phyloP scores from a whole-genome alignment of 495 filamentous ascomycete genomes.

The Penicillium parvum region DNA sequence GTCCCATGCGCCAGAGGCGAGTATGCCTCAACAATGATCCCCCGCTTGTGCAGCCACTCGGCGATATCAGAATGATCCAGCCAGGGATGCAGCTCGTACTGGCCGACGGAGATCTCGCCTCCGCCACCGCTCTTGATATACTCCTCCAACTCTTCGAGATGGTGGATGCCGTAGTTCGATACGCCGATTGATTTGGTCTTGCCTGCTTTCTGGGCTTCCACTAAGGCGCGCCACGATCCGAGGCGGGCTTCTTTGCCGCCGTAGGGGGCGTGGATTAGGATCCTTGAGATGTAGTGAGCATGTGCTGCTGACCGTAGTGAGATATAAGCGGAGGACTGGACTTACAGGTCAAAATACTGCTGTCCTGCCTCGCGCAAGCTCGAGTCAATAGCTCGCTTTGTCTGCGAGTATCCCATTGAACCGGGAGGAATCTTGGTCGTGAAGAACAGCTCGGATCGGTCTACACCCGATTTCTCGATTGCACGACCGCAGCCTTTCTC shows the following conservation, averaged over 20 bases:
- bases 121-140: constrained; percentile 69
- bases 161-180: constrained; percentile 53
- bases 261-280: constrained; percentile 53
- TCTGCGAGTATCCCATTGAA: constrained; percentile 47
- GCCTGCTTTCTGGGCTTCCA: constrained; percentile 49
- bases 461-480: constrained; percentile 39
- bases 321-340: not conserved
- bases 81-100: constrained; percentile 90
- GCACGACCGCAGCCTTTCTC: constrained; percentile 48
- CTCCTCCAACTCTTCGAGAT: constrained; percentile 59
- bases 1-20: constrained; percentile 67
- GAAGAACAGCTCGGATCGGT: constrained; percentile 49
- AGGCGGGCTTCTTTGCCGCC: constrained; percentile 46
- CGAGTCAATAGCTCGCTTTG: constrained; percentile 30
- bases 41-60: constrained; percentile 64
- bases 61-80: constrained; percentile 68
- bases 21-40: constrained; percentile 74
- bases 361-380: constrained; percentile 31
- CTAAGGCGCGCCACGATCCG: constrained; percentile 47
- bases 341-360: constrained; percentile 64
- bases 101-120: constrained; percentile 74
- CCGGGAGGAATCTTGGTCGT: constrained; percentile 53
- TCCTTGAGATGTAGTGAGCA: constrained; percentile 15
- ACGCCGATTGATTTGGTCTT: constrained; percentile 49
- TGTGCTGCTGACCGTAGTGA: not conserved